These are phyloP conservation scores for Tolypocladium sp. DNA, from an alignment of 2,329 filamentous ascomycete genomes.

Conservation along the genomic window DNA sequence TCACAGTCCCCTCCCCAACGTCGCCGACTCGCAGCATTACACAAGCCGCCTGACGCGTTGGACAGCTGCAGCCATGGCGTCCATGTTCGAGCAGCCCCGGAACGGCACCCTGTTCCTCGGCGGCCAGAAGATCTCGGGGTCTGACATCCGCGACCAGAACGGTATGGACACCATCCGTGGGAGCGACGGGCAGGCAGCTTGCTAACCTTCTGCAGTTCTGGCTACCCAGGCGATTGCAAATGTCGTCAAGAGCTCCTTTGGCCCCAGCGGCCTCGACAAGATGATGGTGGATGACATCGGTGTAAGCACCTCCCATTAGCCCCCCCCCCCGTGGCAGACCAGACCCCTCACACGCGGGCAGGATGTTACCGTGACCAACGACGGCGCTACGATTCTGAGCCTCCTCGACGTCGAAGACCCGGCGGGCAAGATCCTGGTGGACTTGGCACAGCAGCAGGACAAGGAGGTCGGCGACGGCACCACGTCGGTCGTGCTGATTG, in stretches of 20 bases:
- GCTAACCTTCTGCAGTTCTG: constrained; percentile 48
- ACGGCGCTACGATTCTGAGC: constrained; percentile 92
- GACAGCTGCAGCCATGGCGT: constrained; percentile 57
- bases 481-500: constrained; percentile 94
- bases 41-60: constrained; percentile 3
- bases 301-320: constrained; percentile 37
- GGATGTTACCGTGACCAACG: constrained; percentile 98
- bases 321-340: not conserved
- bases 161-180: constrained; percentile 37
- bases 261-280: constrained; percentile 93
- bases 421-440: constrained; percentile 95
- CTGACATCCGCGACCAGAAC: constrained; percentile 96
- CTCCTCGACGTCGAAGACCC: constrained; percentile 96
- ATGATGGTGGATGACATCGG: constrained; percentile 99
- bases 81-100: constrained; percentile 90
- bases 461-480: constrained; percentile 98
- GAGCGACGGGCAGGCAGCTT: constrained; percentile 2
- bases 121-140: constrained; percentile 92
- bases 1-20: not conserved
- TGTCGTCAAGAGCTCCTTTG: constrained; percentile 98
- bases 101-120: constrained; percentile 96
- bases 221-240: constrained; percentile 97
- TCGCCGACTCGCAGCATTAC: constrained; percentile 2
- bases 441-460: constrained; percentile 96
- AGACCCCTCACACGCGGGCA: constrained; percentile 20